These are phyloP conservation scores for Apiospora kogelbergensis DNA, from an alignment of 2,329 filamentous ascomycete genomes.

Conservation along the genomic window DNA sequence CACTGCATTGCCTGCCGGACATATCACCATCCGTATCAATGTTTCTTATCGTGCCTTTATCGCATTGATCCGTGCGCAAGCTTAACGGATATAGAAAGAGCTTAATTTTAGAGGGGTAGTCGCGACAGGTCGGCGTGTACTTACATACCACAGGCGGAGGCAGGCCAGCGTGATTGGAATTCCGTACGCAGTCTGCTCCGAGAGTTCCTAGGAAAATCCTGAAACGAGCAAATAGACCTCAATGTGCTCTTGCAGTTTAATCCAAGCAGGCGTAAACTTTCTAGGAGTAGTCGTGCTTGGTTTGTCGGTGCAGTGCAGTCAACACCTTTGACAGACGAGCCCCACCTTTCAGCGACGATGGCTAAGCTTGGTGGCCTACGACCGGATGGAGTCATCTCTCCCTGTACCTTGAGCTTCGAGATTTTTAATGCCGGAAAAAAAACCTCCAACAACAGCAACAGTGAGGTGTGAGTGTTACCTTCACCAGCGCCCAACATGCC, in stretches of 20 bases:
- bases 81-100: background rate
- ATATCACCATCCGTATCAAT: background rate
- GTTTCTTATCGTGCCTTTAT: background rate
- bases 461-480: background rate
- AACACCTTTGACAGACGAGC: background rate
- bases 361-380: constrained; percentile 5
- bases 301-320: background rate
- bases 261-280: too few species aligned
- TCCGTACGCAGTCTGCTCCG: background rate
- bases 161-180: background rate
- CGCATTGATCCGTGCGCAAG: background rate
- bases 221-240: background rate
- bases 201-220: too few species aligned
- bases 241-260: background rate
- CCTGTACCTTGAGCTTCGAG: background rate
- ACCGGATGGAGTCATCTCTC: background rate
- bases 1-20: too few species aligned
- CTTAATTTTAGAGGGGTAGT: background rate
- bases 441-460: background rate
- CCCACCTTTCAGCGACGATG: constrained; percentile 1
- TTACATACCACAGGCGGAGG: background rate
- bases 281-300: too few species aligned
- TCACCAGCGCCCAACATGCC: constrained; percentile 6
- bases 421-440: constrained; percentile 9
- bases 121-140: background rate